These are phyloP conservation scores for Claviceps monticola DNA, from an alignment of 2,329 filamentous ascomycete species.

Conservation along the genomic window DNA sequence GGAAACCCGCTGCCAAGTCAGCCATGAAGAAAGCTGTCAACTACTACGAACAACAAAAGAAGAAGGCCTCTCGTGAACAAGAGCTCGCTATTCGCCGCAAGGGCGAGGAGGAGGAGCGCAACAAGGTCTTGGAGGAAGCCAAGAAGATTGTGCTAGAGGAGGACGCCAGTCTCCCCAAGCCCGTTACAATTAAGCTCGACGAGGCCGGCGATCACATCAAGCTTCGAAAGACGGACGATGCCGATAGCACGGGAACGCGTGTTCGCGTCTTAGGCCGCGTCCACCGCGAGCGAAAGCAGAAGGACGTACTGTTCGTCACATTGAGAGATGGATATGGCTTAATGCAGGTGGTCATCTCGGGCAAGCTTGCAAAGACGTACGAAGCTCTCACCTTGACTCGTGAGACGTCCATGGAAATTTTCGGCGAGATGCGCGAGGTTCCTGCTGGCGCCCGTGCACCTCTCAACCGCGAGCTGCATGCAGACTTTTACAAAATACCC, in stretches of 20 bases:
- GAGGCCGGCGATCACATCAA: conserved; percentile 16
- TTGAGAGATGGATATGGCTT: conserved; percentile 59
- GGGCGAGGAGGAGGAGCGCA: conserved; percentile 10
- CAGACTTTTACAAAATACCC: conserved; percentile 75
- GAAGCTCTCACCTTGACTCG: conserved; percentile 74
- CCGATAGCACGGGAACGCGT: conserved; percentile 48
- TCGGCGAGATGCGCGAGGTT: conserved; percentile 72
- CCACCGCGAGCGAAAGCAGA: conserved; percentile 68
- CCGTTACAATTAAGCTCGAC: conserved; percentile 54
- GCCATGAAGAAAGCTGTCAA: conserved; percentile 11
- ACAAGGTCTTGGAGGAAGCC: conserved; percentile 49
- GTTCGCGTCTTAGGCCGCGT: conserved; percentile 73
- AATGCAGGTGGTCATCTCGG: conserved; percentile 35
- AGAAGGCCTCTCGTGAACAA: conserved; percentile 10
- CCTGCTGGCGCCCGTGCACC: conserved; percentile 67
- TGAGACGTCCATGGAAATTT: conserved; percentile 75
- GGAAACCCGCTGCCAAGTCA: conserved; percentile 11
- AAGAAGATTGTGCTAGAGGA: conserved; percentile 60
- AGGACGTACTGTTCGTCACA: conserved; percentile 77
- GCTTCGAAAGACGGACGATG: conserved; percentile 23
- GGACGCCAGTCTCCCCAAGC: conserved; percentile 57
- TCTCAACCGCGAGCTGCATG: conserved; percentile 75
- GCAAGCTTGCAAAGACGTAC: conserved; percentile 80
- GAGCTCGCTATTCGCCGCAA: conserved; percentile 10
- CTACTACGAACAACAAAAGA: conserved; percentile 11